A percentile compares a stretch with the other conserved stretches of the same genome.
Evolutionary conservation across 352 stramenopile species (phyloP).

Genomic region (Halophytophthora polymorphica): DNA sequence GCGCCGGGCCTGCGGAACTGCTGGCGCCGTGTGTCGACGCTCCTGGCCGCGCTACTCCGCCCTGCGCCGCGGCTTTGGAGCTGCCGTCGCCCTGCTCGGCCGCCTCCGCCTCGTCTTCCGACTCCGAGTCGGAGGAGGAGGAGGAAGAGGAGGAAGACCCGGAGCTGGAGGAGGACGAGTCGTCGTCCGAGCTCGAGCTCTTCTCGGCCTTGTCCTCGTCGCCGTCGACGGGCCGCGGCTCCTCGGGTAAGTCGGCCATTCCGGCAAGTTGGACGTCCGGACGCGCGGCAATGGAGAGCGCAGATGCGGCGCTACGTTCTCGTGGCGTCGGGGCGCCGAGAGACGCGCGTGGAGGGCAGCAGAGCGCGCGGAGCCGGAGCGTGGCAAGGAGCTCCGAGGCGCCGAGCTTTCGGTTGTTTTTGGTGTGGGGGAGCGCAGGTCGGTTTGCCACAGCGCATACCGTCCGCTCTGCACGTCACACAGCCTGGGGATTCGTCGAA

Average conservation of each 20-base stretch:
- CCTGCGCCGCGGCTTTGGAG: slow-evolving; percentile 7
- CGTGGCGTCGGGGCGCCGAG: no score
- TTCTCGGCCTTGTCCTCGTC: slow-evolving; percentile 40
- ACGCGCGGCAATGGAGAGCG: neutral
- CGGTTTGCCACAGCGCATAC: no score
- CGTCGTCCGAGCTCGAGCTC: slow-evolving; percentile 71
- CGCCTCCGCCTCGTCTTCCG: slow-evolving; percentile 37
- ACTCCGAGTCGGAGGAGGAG: slow-evolving; percentile 79
- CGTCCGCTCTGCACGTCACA: no score
- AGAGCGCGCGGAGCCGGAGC: neutral
- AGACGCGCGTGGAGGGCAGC: neutral
- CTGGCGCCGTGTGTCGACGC: slow-evolving; percentile 1
- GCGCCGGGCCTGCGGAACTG: slow-evolving; percentile 16
- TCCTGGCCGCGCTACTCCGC: neutral
- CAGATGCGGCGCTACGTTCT: neutral
- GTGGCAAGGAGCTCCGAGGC: slow-evolving; percentile 1
- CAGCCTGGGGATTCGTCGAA: no score
- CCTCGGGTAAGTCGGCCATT: slow-evolving; percentile 29
- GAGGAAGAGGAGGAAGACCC: slow-evolving; percentile 73
- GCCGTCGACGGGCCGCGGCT: slow-evolving; percentile 24
- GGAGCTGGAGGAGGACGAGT: slow-evolving; percentile 75
- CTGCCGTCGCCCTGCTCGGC: slow-evolving; percentile 10
- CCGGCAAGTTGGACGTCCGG: neutral
- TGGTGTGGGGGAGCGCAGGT: neutral
- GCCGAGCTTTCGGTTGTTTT: slow-evolving; percentile 19